Percentiles rank a stretch among this genome's conserved stretches.
phyloP scores from a whole-genome alignment of 257 asterid species.

The Cynanchum wilfordii region DNA sequence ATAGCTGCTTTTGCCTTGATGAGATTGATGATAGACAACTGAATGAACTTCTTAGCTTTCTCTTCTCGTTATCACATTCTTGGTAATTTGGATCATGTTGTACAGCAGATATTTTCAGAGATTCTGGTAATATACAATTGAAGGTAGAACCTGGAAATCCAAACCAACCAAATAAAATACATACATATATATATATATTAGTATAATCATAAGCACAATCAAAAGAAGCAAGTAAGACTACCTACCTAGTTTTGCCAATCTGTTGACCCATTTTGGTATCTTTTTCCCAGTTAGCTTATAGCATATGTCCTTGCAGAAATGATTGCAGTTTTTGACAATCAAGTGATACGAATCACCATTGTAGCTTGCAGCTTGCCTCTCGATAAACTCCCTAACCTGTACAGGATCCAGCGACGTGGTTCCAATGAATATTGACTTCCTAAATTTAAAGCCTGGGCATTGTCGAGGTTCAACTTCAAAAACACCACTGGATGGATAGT shows the following conservation, averaged over 20 bases:
- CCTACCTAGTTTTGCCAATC: conserved; percentile 96
- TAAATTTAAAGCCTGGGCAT: conserved; percentile 88
- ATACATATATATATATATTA: neutral
- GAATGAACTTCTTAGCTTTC: conserved; percentile 63
- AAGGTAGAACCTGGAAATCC: conserved; percentile 52
- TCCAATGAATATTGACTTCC: conserved; percentile 76
- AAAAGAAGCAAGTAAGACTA: conserved; percentile 18
- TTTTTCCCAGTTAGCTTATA: conserved; percentile 66
- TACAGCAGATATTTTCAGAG: conserved; percentile 60
- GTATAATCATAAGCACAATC: neutral
- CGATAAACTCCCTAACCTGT: conserved; percentile 79
- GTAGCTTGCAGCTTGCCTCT: conserved; percentile 70
- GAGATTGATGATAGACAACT: conserved; percentile 80
- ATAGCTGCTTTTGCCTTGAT: conserved; percentile 70
- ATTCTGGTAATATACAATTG: conserved; percentile 75
- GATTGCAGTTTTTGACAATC: conserved; percentile 92
- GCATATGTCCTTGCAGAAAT: conserved; percentile 88
- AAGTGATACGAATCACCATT: conserved; percentile 85
- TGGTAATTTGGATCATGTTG: conserved; percentile 53
- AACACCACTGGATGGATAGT: conserved; percentile 79
- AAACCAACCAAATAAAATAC: neutral
- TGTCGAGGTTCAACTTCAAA: conserved; percentile 93
- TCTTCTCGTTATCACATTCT: conserved; percentile 50
- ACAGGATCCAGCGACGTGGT: conserved; percentile 56
- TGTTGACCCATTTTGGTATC: conserved; percentile 94